A percentile compares a stretch with the other conserved stretches of the same genome.
Conservation (phyloP, 805 yeast genomes). For the Groenewaldozyma salmanticensis region DNA sequence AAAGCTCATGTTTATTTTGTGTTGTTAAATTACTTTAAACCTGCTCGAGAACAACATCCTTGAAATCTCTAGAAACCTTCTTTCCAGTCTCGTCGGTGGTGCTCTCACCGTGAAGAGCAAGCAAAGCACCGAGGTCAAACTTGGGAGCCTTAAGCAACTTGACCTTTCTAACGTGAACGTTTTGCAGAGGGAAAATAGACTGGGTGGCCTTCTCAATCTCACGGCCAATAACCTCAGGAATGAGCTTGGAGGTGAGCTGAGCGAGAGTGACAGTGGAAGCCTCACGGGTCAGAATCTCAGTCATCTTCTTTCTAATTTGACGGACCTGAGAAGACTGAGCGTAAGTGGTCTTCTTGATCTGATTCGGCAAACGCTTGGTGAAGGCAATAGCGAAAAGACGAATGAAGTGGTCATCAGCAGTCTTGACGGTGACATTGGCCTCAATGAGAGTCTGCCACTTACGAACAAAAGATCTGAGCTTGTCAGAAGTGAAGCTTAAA, state of each 20-base stretch:
- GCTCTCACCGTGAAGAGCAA: slow-evolving; percentile 96
- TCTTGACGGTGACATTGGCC: slow-evolving; percentile 96
- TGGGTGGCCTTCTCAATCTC: slow-evolving; percentile 96
- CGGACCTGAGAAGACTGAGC: slow-evolving; percentile 97
- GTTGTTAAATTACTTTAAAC: slow-evolving; percentile 57
- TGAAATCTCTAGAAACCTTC: slow-evolving; percentile 91
- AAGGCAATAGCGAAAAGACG: slow-evolving; percentile 96
- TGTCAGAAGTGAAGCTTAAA: slow-evolving; percentile 95
- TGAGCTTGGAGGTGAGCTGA: slow-evolving; percentile 93
- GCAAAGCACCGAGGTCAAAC: slow-evolving; percentile 93
- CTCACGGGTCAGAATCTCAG: slow-evolving; percentile 93
- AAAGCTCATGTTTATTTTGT: too few species aligned
- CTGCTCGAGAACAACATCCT: slow-evolving; percentile 96
- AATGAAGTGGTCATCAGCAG: slow-evolving; percentile 93
- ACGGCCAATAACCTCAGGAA: slow-evolving; percentile 98
- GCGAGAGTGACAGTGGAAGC: slow-evolving; percentile 90
- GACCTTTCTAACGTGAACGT: slow-evolving; percentile 98
- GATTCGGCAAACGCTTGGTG: slow-evolving; percentile 97
- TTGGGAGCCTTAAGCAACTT: slow-evolving; percentile 98
- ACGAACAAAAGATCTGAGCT: slow-evolving; percentile 95
- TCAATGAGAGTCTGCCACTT: slow-evolving; percentile 98
- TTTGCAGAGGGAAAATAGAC: slow-evolving; percentile 93
- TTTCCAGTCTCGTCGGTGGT: slow-evolving; percentile 94
- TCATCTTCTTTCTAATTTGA: slow-evolving; percentile 94
- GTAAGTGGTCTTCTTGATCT: slow-evolving; percentile 93